A percentile compares a stretch with the other conserved stretches of the same genome.
These are phyloP conservation scores for Pythium graminicola DNA, from an alignment of 352 stramenopile species.

Conservation along the genomic window DNA sequence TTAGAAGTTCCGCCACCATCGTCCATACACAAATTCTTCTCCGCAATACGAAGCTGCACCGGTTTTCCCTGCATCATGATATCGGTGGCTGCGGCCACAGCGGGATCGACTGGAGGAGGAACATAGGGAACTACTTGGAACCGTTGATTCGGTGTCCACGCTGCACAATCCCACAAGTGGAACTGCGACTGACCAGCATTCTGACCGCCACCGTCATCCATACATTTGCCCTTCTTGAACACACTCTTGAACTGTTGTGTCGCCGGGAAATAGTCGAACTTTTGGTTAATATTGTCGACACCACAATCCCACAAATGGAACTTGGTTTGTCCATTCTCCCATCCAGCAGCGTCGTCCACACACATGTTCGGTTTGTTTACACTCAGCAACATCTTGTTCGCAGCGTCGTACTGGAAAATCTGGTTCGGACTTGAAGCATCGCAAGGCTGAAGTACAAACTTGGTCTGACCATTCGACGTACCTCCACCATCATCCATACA, in stretches of 20 bases:
- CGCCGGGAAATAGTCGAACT: not conserved
- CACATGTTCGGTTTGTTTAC: constrained; percentile 10
- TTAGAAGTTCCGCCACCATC: constrained; percentile 18
- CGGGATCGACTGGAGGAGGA: not conserved
- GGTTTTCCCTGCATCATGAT: not conserved
- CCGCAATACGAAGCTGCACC: constrained; percentile 6
- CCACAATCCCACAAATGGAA: not conserved
- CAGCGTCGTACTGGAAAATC: constrained; percentile 19
- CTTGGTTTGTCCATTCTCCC: not conserved
- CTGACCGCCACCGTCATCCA: constrained; percentile 29
- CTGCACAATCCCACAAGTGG: not conserved
- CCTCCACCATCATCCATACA: constrained; percentile 16
- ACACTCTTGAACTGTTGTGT: not conserved
- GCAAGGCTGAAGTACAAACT: constrained; percentile 15
- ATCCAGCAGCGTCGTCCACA: constrained; percentile 25
- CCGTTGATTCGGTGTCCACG: not conserved
- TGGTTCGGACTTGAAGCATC: constrained; percentile 24
- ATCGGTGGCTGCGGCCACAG: not conserved
- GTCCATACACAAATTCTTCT: constrained; percentile 19
- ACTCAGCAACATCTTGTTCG: not conserved
- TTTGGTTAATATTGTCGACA: not conserved
- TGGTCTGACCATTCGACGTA: constrained; percentile 10
- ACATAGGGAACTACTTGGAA: not conserved
- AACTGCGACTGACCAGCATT: not conserved
- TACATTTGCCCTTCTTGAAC: not conserved